Conservation (phyloP, 148 eudicot genomes). For the Rhododendron molle region DNA sequence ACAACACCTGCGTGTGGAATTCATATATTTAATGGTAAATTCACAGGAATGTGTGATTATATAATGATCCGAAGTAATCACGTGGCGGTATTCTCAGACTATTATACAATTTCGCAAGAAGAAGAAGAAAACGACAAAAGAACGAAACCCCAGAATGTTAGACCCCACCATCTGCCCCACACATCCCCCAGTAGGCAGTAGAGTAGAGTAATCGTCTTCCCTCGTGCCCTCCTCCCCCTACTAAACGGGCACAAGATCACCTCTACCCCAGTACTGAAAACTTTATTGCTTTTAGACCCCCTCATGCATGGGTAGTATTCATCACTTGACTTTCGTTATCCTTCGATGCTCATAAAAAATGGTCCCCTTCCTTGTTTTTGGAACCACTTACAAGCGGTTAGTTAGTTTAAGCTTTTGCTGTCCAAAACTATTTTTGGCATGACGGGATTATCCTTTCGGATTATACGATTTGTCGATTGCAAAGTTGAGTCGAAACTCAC, state of each 20-base stretch:
- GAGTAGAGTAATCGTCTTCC: not conserved
- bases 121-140: not conserved
- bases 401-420: not conserved
- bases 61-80: too few species aligned
- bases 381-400: not conserved
- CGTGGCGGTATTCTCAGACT: too few species aligned
- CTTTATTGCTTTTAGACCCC: not conserved
- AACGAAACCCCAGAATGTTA: not conserved
- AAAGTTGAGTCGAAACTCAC: too few species aligned
- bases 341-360: not conserved
- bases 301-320: not conserved
- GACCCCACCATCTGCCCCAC: not conserved
- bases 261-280: not conserved
- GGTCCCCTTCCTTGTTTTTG: not conserved
- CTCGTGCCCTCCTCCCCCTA: not conserved
- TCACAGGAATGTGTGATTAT: too few species aligned
- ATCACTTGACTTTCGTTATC: not conserved
- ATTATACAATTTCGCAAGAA: too few species aligned
- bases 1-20: accelerated
- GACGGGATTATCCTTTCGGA: not conserved
- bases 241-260: not conserved
- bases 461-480: too few species aligned
- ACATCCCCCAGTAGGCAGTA: not conserved
- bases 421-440: not conserved
- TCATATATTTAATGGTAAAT: too few species aligned